Percentiles rank a stretch among this genome's conserved stretches.
These are phyloP conservation scores for Phytopythium vexans DNA, from an alignment of 352 stramenopile genomes.

Conservation along the genomic window DNA sequence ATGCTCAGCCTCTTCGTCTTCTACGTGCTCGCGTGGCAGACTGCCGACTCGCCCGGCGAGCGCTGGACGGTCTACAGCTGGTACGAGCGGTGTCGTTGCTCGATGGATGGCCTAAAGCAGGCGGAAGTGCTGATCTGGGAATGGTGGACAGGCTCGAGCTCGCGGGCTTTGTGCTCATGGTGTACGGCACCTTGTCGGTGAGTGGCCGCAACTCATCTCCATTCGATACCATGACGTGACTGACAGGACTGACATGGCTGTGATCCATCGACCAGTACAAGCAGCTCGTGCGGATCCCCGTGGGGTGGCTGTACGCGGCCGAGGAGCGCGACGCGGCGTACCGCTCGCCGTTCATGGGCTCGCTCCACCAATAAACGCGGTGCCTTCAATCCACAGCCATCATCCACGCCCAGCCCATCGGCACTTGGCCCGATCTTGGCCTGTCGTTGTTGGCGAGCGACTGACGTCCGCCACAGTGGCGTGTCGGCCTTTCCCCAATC, in stretches of 20 bases:
- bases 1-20: constrained; percentile 73
- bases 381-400: not conserved
- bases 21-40: constrained; percentile 74
- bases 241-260: not conserved
- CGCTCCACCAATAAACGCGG: constrained; percentile 59
- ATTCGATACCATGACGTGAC: not conserved
- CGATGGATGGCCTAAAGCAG: not conserved
- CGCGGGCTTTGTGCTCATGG: constrained; percentile 71
- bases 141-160: constrained; percentile 59
- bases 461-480: too few species aligned
- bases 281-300: constrained; percentile 60
- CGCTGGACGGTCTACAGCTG: constrained; percentile 72
- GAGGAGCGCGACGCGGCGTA: constrained; percentile 39
- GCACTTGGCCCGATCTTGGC: not conserved
- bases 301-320: constrained; percentile 39
- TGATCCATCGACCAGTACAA: constrained; percentile 57
- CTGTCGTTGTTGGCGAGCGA: too few species aligned
- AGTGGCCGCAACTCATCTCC: constrained; percentile 11
- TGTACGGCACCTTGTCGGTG: constrained; percentile 76
- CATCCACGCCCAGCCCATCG: not conserved
- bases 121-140: not conserved
- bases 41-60: constrained; percentile 52
- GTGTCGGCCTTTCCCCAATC: too few species aligned
- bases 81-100: constrained; percentile 19
- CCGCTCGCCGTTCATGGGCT: constrained; percentile 79